Base-by-base conservation (phyloP, 371 early-diverging fungal species). In the Rhizopus microsporus region DNA sequence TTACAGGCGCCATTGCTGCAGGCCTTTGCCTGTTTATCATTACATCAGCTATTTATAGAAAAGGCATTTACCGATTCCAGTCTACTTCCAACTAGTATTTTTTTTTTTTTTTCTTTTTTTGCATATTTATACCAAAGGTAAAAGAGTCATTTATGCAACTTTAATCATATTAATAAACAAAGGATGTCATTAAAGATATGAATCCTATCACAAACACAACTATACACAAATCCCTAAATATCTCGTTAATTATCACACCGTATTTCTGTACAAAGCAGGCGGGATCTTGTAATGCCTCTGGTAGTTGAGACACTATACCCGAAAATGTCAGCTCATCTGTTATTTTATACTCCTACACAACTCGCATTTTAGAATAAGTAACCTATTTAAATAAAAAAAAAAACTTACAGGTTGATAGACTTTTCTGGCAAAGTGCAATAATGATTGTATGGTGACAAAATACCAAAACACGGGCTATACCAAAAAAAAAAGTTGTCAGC, bases 391-490 rank as follows among this genome's bases (percentile, higher is more conserved):
- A 5, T 43, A 17, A 2, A 32, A n/a, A 33, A 23, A 34, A 45
- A 33, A 4, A 30, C 46, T 75, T 63, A 85, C 80, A 42, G 80
- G 67, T 48, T 83, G 81, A 47, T 78, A 72, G 4, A 74, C 44
- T 60, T 75, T 75, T 33, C 82, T 66, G 3, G 77, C 72, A 8
- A 81, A 68, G 38, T 82, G 83, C 54, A 86, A 38, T 12, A 74
- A 54, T n/a, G 83, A 45, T 48, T 86, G 80, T 46, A 82, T 57
- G 7, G 74, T 76, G 15, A 78, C 66, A 78, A 86, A 86, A 57
- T 86, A 84, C 81, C 84, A 80, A 63, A 86, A 86, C 35, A 81
- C 65, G 37, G 84, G 78, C 84, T 84, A 54, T 8, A 29, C 4
- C 23, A 10, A 13, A 32, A 10, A 23, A 15, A 23, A 29, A 56